Conservation (phyloP, 1,139 yeast genomes). For the Keqinozyma sinolaborantium region DNA sequence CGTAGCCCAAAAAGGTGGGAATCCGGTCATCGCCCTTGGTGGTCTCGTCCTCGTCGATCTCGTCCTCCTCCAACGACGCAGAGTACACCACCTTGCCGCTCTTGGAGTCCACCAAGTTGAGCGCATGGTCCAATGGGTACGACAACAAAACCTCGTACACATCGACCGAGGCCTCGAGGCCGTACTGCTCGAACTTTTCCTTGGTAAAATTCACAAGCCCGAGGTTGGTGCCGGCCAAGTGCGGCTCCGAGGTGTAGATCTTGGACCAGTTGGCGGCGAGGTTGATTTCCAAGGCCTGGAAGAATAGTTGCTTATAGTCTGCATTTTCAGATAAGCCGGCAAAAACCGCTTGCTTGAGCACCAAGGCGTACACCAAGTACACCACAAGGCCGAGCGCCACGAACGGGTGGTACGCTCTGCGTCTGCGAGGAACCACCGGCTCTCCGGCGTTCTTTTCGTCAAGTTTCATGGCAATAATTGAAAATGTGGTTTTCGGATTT, state of each 20-base stretch:
- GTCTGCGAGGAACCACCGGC: no score
- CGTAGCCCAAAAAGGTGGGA: slow-evolving; percentile 45
- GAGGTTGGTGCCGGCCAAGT: slow-evolving; percentile 68
- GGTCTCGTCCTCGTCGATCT: slow-evolving; percentile 65
- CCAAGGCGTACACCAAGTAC: no score
- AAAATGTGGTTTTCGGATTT: no score
- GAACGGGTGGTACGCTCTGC: no score
- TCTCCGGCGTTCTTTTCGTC: no score
- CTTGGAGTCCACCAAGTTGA: slow-evolving; percentile 33
- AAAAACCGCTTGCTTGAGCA: no score
- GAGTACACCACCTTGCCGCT: slow-evolving; percentile 41
- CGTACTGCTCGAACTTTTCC: slow-evolving; percentile 57
- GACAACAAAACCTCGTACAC: slow-evolving; percentile 56
- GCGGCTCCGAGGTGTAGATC: slow-evolving; percentile 57
- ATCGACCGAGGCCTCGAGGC: slow-evolving; percentile 50
- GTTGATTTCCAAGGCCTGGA: slow-evolving; percentile 43
- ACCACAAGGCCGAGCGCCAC: no score
- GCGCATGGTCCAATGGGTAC: slow-evolving; percentile 46
- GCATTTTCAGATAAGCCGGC: no score
- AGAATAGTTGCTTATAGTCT: no score
- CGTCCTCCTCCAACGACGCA: slow-evolving; percentile 73
- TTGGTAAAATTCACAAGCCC: slow-evolving; percentile 66
- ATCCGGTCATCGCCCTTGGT: slow-evolving; percentile 44
- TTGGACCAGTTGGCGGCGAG: slow-evolving; percentile 52
- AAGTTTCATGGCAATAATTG: no score